Percentiles rank a stretch among this genome's conserved stretches.
These are phyloP conservation scores for Berkeleyomyces rouxiae DNA, from an alignment of 2,329 filamentous ascomycete genomes.

Conservation along the genomic window DNA sequence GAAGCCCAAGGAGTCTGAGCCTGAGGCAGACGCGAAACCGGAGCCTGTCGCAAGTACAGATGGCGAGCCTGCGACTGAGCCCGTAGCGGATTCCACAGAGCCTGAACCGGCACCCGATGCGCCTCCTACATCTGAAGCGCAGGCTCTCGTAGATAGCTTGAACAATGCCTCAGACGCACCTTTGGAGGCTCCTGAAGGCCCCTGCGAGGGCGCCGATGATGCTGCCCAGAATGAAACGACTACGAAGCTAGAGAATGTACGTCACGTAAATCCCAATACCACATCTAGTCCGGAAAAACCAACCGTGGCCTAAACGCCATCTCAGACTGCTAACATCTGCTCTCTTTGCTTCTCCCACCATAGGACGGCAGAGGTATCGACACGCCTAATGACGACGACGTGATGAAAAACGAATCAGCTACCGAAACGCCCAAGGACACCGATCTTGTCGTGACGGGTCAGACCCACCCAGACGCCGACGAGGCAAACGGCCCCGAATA, in stretches of 20 bases:
- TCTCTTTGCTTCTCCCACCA: background rate
- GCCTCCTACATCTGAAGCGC: background rate
- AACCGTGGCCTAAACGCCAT: background rate
- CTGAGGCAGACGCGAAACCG: background rate
- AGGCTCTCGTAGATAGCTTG: background rate
- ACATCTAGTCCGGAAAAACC: background rate
- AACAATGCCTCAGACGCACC: background rate
- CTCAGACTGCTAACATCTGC: background rate
- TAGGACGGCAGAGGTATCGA: background rate
- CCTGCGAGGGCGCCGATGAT: background rate
- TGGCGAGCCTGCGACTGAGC: constrained; percentile 1
- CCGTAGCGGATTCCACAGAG: constrained; percentile 2
- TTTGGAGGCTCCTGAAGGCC: constrained; percentile 4
- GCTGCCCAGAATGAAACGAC: background rate
- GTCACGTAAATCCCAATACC: constrained; percentile 27
- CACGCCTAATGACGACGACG: background rate
- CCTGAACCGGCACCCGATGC: background rate
- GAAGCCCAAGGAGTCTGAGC: constrained; percentile 30
- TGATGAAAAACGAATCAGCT: background rate
- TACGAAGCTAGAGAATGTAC: constrained; percentile 16
- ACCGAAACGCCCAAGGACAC: background rate
- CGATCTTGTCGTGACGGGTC: constrained; percentile 1
- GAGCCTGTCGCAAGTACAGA: constrained; percentile 16
- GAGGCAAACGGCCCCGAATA: constrained; percentile 17
- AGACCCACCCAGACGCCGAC: constrained; percentile 15